Base-by-base conservation (phyloP, 2,329 filamentous ascomycete genomes). In the Colletotrichum limetticola region DNA sequence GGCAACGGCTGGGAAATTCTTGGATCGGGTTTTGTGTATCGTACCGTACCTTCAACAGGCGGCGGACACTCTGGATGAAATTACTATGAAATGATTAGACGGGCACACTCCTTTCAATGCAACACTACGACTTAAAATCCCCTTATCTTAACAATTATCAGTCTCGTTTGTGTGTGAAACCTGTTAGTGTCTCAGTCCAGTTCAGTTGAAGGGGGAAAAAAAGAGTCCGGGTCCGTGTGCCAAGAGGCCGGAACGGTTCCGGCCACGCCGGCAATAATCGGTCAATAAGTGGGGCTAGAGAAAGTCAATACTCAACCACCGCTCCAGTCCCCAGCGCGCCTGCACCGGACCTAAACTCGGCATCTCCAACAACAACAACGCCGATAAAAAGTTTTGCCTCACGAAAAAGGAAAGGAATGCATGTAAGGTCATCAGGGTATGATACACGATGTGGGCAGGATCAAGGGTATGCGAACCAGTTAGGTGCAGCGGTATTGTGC, bases 171-270 rank as follows among this genome's bases (percentile, higher is more conserved):
- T 52, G 56, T 30, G 28, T 66, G 66, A 65, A 73, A 71, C 71
- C 30, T 73, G 66, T 73, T 62, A 73, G 71, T 24, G 71, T 74
- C 53, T 74, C 71, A 72, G 49, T 42, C 56, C 37, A 35, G 32
- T 19, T 19, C 14, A 19, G 37, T 19, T 3, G 37, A 42, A 42
- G 16, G 32, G 32, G 32, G 30, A 4, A 56, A n/a, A 16, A 9
- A n/a, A 49, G 56, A 49, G 60, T 35, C 58, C 37, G 62, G 62
- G 71, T 55, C 71, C 61, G 62, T 66, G 67, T 58, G 62, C 66
- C 72, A 69, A 64, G 72, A 68, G 60, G 72, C 72, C 72, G 72
- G 72, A 74, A 74, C 56, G 58, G 62, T 75, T 74, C 74, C 72
- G 74, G 70, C 70, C 65, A 66, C 57, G 60, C 72, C 74, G 74